Percentiles rank a stretch among this genome's conserved stretches.
These are phyloP conservation scores for Monosporozyma yasuniensis DNA, from an alignment of 805 yeast species.

Conservation along the genomic window DNA sequence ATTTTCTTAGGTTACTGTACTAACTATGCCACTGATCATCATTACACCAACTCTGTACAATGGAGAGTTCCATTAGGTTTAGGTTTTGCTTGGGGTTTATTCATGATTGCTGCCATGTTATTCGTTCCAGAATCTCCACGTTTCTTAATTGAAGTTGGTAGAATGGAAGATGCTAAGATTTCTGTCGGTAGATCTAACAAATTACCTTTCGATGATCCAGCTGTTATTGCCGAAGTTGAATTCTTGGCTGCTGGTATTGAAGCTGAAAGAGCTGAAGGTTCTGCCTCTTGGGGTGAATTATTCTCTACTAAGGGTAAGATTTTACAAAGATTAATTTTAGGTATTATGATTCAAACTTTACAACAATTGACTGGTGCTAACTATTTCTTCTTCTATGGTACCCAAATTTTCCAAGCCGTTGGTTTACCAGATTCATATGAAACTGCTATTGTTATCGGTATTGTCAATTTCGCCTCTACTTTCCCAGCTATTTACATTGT, in stretches of 20 bases:
- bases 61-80: slow-evolving; percentile 69
- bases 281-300: slow-evolving; percentile 56
- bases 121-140: slow-evolving; percentile 71
- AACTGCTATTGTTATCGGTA: slow-evolving; percentile 50
- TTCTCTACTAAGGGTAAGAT: slow-evolving; percentile 64
- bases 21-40: slow-evolving; percentile 51
- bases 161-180: slow-evolving; percentile 51
- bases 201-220: slow-evolving; percentile 43
- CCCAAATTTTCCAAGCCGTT: slow-evolving; percentile 51
- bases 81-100: slow-evolving; percentile 39
- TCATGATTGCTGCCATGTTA: slow-evolving; percentile 31
- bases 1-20: slow-evolving; percentile 70
- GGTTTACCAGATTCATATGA: slow-evolving; percentile 50
- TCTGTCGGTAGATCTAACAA: slow-evolving; percentile 57
- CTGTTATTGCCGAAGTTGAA: slow-evolving; percentile 49
- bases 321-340: slow-evolving; percentile 37
- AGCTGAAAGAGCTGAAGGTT: slow-evolving; percentile 51
- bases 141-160: slow-evolving; percentile 47
- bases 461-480: slow-evolving; percentile 52
- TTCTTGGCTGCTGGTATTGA: slow-evolving; percentile 49
- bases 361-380: slow-evolving; percentile 61
- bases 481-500: slow-evolving; percentile 41
- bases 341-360: slow-evolving; percentile 48
- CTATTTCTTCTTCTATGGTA: slow-evolving; percentile 61
- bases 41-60: slow-evolving; percentile 54